Evolutionary conservation across 148 eudicot species (phyloP).

Genomic region (Vaccinium corymbosum): DNA sequence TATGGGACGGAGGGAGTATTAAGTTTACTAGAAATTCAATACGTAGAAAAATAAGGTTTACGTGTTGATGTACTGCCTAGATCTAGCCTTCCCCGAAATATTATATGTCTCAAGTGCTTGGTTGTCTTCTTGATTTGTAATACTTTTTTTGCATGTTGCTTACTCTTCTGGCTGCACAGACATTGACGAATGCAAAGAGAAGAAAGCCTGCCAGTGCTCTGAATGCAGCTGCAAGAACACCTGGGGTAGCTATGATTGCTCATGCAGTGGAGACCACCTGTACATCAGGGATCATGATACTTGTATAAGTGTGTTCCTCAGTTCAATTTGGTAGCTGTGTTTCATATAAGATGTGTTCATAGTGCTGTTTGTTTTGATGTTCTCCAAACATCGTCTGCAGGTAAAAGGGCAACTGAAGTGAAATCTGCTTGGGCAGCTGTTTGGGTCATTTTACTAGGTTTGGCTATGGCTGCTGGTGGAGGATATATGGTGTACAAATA

Average conservation of each 20-base stretch:
- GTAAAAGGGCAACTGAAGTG: constrained; percentile 54
- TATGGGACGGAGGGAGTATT: neutral
- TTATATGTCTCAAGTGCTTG: neutral
- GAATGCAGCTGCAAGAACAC: constrained; percentile 93
- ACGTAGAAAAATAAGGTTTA: neutral
- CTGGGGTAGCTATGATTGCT: constrained; percentile 95
- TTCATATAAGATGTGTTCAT: neutral
- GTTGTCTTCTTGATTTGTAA: constrained; percentile 2
- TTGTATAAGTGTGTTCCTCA: constrained; percentile 68
- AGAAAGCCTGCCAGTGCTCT: constrained; percentile 80
- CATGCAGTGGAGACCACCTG: constrained; percentile 70
- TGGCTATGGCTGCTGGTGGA: constrained; percentile 75
- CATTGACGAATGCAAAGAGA: constrained; percentile 85
- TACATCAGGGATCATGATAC: constrained; percentile 89
- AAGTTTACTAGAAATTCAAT: neutral
- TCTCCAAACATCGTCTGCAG: constrained; percentile 31
- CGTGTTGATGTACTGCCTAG: neutral
- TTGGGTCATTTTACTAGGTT: constrained; percentile 70
- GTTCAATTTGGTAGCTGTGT: neutral
- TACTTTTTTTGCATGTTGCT: neutral
- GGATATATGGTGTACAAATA: constrained; percentile 79
- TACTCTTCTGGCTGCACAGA: constrained; percentile 37
- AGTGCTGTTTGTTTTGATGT: neutral
- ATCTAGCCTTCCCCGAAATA: neutral
- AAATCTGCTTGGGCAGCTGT: constrained; percentile 76